Evolutionary conservation across 495 filamentous ascomycete species (phyloP).

Genomic region (Neurospora pannonica): DNA sequence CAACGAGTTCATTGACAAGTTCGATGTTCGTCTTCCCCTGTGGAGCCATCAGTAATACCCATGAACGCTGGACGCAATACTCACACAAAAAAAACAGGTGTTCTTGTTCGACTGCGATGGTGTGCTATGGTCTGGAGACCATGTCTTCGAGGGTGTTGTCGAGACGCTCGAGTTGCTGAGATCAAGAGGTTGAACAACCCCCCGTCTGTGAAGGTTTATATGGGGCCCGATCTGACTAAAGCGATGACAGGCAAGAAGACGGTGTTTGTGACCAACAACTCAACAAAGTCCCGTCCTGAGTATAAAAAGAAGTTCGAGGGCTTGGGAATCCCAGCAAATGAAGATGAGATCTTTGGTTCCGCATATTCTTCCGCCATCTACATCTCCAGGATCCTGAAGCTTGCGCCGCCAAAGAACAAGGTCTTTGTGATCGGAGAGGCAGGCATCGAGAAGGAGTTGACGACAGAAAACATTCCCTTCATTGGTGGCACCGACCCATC

Average conservation of each 20-base stretch:
- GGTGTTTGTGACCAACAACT: slow-evolving; percentile 98
- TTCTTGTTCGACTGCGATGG: slow-evolving; percentile 98
- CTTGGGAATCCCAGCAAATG: slow-evolving; percentile 68
- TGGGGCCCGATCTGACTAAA: slow-evolving; percentile 5
- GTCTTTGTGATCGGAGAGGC: slow-evolving; percentile 88
- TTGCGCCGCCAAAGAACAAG: slow-evolving; percentile 71
- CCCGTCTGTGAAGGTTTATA: background rate
- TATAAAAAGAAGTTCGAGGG: slow-evolving; percentile 85
- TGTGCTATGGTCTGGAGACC: slow-evolving; percentile 92
- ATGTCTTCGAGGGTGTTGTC: slow-evolving; percentile 70
- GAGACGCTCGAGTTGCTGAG: slow-evolving; percentile 77
- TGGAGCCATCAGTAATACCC: background rate
- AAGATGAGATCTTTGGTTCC: slow-evolving; percentile 90
- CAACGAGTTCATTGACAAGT: slow-evolving; percentile 72
- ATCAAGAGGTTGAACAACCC: slow-evolving; percentile 50
- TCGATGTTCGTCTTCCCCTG: slow-evolving; percentile 62
- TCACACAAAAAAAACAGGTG: slow-evolving; percentile 41
- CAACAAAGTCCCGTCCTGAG: slow-evolving; percentile 85
- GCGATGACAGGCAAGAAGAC: slow-evolving; percentile 64
- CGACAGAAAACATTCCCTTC: slow-evolving; percentile 63
- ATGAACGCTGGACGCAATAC: background rate
- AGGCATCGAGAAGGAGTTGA: slow-evolving; percentile 84
- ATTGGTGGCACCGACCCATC: slow-evolving; percentile 83
- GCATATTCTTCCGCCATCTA: slow-evolving; percentile 93
- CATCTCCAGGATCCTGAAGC: slow-evolving; percentile 81